Conservation (phyloP, 169 alveolate species). For the Nephromyces sp. region DNA sequence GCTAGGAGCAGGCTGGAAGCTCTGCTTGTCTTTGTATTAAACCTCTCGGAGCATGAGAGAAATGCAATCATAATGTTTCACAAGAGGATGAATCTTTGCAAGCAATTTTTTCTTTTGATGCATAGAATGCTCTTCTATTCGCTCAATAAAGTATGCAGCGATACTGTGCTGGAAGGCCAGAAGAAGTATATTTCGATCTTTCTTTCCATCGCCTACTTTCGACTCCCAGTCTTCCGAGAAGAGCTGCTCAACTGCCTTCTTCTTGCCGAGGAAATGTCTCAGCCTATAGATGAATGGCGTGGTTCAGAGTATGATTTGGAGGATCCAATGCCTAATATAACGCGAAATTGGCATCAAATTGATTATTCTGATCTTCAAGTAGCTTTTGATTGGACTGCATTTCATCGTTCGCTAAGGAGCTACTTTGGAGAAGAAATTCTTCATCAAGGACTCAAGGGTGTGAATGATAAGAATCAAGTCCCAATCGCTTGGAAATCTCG, state of each 20-base stretch:
- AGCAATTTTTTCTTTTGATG: slow-evolving; percentile 23
- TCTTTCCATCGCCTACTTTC: slow-evolving; percentile 21
- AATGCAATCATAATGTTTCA: slow-evolving; percentile 1
- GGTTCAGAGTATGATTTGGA: slow-evolving; percentile 23
- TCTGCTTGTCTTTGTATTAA: too few species aligned
- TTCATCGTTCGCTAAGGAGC: slow-evolving; percentile 1
- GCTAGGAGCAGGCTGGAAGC: too few species aligned
- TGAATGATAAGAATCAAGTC: background rate
- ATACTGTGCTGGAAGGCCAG: slow-evolving; percentile 31
- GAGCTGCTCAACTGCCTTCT: slow-evolving; percentile 20
- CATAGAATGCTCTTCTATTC: slow-evolving; percentile 15
- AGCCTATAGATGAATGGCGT: slow-evolving; percentile 29
- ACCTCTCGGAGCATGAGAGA: background rate
- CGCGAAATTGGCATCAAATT: slow-evolving; percentile 6
- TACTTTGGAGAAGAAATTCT: slow-evolving; percentile 13
- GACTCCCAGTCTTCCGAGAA: slow-evolving; percentile 20
- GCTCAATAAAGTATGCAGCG: slow-evolving; percentile 14
- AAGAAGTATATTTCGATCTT: slow-evolving; percentile 6
- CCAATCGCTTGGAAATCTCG: too few species aligned
- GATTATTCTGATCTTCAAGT: slow-evolving; percentile 5
- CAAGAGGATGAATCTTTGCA: slow-evolving; percentile 21
- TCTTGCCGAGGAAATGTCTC: background rate
- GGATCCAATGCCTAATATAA: background rate
- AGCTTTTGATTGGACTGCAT: slow-evolving; percentile 14
- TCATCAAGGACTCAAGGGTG: background rate